These are phyloP conservation scores for Fomitopsis schrenkii DNA, from an alignment of 1,284 basidiomycete genomes.

Conservation along the genomic window DNA sequence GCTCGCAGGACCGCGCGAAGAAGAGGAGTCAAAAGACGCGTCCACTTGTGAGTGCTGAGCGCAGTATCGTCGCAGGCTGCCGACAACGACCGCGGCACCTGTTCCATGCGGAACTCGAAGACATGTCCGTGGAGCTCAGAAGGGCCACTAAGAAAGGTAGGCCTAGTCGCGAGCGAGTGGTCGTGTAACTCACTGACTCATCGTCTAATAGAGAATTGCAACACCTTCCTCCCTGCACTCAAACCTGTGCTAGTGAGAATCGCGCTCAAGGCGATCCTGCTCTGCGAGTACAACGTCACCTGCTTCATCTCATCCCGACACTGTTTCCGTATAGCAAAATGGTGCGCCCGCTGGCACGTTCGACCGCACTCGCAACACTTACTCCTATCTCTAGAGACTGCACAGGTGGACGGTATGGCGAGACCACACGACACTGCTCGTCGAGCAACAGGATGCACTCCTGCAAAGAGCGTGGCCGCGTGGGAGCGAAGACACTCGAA, in stretches of 20 bases:
- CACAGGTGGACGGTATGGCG: slow-evolving; percentile 76
- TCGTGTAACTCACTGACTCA: not conserved
- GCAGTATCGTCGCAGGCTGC: slow-evolving; percentile 1
- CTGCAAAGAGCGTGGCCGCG: slow-evolving; percentile 51
- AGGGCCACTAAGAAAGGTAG: slow-evolving; percentile 54
- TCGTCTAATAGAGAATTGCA: slow-evolving; percentile 56
- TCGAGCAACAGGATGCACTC: slow-evolving; percentile 59
- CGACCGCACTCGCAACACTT: not conserved
- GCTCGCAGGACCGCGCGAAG: slow-evolving; percentile 33
- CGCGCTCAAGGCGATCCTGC: slow-evolving; percentile 74
- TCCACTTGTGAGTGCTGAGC: slow-evolving; percentile 45
- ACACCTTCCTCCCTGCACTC: slow-evolving; percentile 75
- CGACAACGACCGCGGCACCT: slow-evolving; percentile 33
- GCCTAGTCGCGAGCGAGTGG: not conserved
- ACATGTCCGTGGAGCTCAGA: slow-evolving; percentile 60
- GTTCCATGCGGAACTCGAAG: slow-evolving; percentile 69
- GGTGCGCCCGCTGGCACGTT: slow-evolving; percentile 34
- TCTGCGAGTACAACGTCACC: slow-evolving; percentile 87
- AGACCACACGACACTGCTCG: slow-evolving; percentile 62
- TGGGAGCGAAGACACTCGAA: slow-evolving; percentile 63
- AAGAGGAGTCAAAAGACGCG: slow-evolving; percentile 63
- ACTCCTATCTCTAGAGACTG: slow-evolving; percentile 53
- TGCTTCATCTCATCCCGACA: slow-evolving; percentile 85
- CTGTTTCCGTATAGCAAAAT: slow-evolving; percentile 92
- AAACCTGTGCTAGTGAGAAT: slow-evolving; percentile 72